phyloP scores from a whole-genome alignment of 331 rosid genomes.

The Ulmus americana region DNA sequence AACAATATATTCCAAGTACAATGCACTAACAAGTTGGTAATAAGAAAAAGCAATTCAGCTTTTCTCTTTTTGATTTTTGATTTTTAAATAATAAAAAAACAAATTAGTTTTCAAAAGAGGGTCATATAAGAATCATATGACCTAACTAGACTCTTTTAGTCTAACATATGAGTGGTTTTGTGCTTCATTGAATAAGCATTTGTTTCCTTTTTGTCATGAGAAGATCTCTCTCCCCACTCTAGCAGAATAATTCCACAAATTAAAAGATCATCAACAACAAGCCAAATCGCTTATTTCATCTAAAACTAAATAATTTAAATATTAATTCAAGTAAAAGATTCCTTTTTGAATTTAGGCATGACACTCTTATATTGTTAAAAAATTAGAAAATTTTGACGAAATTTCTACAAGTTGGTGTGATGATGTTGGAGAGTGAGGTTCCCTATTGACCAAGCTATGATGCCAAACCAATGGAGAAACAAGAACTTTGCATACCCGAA shows the following conservation, averaged over 20 bases:
- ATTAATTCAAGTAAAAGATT: not conserved
- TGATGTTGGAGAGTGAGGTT: not conserved
- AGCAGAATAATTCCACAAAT: constrained; percentile 9
- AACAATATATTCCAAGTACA: not conserved
- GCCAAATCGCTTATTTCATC: not conserved
- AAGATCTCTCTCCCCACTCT: not conserved
- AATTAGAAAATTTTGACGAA: constrained; percentile 10
- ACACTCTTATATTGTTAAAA: not conserved
- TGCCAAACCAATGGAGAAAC: not conserved
- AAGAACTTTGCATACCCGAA: not conserved
- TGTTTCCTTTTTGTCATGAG: not conserved
- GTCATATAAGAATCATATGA: not conserved
- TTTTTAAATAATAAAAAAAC: not conserved
- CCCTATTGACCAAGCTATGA: constrained; percentile 5
- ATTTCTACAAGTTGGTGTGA: not conserved
- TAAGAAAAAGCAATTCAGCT: not conserved
- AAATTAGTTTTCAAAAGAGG: not conserved
- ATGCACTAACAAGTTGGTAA: not conserved
- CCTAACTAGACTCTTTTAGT: not conserved
- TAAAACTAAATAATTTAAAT: not conserved
- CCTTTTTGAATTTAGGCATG: not conserved
- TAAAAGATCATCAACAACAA: constrained; percentile 1
- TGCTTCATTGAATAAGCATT: constrained; percentile 18
- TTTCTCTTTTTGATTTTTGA: not conserved
- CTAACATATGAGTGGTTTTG: constrained; percentile 1